Conservation (phyloP, 129 eudicot genomes). For the Ambrosia artemisiifolia region DNA sequence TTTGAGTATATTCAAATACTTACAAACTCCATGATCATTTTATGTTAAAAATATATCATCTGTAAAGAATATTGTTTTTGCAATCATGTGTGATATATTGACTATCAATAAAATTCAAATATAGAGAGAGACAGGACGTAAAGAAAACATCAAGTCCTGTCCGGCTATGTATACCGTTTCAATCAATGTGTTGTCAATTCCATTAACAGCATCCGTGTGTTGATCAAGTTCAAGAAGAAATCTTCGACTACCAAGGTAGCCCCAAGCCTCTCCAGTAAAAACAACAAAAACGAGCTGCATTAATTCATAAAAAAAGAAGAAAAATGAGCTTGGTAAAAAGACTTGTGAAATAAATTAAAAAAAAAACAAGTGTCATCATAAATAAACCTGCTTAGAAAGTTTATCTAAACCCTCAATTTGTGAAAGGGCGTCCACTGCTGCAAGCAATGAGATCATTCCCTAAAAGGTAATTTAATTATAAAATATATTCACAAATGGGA, state of each 20-base stretch:
- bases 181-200: constrained; percentile 58
- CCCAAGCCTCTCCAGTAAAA: constrained; percentile 99
- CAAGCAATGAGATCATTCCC: constrained; percentile 90
- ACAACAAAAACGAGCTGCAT: constrained; percentile 77
- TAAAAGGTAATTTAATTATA: constrained; percentile 27
- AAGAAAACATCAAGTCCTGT: background rate
- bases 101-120: background rate
- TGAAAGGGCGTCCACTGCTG: constrained; percentile 97
- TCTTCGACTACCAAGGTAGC: constrained; percentile 95
- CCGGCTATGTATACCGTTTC: constrained; percentile 58
- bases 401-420: constrained; percentile 48
- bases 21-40: no score
- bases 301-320: background rate
- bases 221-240: constrained; percentile 84
- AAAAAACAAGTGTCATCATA: background rate
- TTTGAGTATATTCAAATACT: constrained; percentile 6
- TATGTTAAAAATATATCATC: background rate
- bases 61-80: background rate
- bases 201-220: constrained; percentile 60
- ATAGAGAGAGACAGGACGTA: background rate
- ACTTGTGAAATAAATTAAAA: background rate
- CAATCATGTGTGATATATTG: background rate
- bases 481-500: background rate
- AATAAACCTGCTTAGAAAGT: constrained; percentile 80
- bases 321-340: background rate